Conservation (phyloP, 2,329 filamentous ascomycete species). For the Colletotrichum endophyticum region DNA sequence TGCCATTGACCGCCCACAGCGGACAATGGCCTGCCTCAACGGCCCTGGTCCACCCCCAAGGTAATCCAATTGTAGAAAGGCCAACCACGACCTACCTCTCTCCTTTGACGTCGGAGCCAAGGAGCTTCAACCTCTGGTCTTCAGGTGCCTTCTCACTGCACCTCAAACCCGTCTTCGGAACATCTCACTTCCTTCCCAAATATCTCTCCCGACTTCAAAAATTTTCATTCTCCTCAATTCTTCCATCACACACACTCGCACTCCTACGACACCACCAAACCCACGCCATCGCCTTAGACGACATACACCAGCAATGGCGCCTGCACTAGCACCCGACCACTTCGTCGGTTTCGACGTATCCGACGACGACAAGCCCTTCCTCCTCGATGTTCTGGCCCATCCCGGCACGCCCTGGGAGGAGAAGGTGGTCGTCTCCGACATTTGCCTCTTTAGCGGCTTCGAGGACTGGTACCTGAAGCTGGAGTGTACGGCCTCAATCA, state of each 20-base stretch:
- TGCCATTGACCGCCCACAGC: conserved; percentile 8
- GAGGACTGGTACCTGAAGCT: conserved; percentile 38
- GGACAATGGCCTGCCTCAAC: conserved; percentile 6
- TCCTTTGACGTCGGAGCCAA: neutral
- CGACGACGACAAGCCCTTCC: conserved; percentile 32
- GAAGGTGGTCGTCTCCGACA: conserved; percentile 28
- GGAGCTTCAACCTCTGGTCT: neutral
- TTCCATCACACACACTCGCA: neutral
- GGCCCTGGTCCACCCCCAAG: neutral
- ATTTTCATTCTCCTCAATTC: neutral
- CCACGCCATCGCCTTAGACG: neutral
- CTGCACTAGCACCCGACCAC: conserved; percentile 4
- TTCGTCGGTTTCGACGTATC: conserved; percentile 35
- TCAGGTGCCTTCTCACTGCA: neutral
- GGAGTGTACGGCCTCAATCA: conserved; percentile 36
- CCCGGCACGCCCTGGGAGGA: conserved; percentile 28
- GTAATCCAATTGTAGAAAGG: neutral
- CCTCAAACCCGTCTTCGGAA: neutral
- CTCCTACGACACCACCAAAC: neutral
- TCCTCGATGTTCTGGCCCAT: conserved; percentile 34
- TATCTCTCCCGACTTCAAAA: neutral
- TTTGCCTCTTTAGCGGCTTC: conserved; percentile 35
- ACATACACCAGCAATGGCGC: conserved; percentile 8
- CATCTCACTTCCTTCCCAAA: conserved; percentile 3
- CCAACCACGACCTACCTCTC: neutral